phyloP scores from a whole-genome alignment of 345 rosid species.

The Eucalyptus polyanthemos region DNA sequence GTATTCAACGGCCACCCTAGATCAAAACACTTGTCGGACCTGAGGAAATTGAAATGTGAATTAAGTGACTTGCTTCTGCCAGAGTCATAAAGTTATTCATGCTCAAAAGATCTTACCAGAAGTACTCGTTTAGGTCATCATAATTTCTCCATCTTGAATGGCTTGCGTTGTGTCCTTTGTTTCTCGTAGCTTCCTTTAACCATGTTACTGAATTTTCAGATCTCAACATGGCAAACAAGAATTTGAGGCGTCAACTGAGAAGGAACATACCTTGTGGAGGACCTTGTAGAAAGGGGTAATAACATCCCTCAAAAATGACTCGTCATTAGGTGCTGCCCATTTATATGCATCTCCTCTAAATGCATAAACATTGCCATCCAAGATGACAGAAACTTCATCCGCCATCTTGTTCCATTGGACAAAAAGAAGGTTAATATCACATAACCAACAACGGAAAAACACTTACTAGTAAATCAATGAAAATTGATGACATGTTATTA shows the following conservation, averaged over 20 bases:
- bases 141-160: conserved; percentile 98
- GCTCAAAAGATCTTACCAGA: conserved; percentile 51
- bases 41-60: neutral
- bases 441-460: no score
- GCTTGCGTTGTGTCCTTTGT: conserved; percentile 73
- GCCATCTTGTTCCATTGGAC: no score
- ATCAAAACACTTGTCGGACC: conserved; percentile 70
- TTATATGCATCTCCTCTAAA: conserved; percentile 20
- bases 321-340: conserved; percentile 47
- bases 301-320: conserved; percentile 67
- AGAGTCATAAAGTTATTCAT: neutral
- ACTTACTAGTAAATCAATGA: no score
- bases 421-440: no score
- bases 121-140: conserved; percentile 95
- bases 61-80: neutral
- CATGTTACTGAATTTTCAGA: conserved; percentile 3
- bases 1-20: conserved; percentile 65
- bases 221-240: neutral
- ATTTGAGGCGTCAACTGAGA: neutral
- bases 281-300: conserved; percentile 73
- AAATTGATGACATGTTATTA: no score
- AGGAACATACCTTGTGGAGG: conserved; percentile 49
- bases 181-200: conserved; percentile 73
- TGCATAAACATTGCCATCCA: no score
- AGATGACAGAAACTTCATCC: no score